These are phyloP conservation scores for Atkinsonella texensis DNA, from an alignment of 2,329 filamentous ascomycete genomes.

Conservation along the genomic window DNA sequence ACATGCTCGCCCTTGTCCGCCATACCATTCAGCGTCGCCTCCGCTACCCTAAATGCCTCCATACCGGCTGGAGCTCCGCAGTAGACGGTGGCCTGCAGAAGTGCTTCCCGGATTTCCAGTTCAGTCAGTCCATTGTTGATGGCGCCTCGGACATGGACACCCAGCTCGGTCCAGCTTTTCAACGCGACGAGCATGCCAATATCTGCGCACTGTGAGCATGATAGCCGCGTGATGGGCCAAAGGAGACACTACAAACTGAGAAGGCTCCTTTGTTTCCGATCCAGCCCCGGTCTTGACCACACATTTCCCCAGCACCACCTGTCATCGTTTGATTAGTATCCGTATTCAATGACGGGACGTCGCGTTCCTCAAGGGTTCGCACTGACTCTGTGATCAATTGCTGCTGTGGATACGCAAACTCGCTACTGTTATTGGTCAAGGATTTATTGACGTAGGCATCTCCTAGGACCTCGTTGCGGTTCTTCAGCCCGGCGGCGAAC, in stretches of 20 bases:
- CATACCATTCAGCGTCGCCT: conserved; percentile 15
- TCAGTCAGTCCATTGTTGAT: conserved; percentile 49
- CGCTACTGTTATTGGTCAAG: conserved; percentile 29
- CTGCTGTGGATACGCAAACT: conserved; percentile 22
- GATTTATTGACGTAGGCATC: conserved; percentile 44
- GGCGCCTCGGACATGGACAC: conserved; percentile 47
- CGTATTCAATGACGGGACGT: background rate
- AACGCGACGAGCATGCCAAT: conserved; percentile 50
- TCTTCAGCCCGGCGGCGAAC: conserved; percentile 46
- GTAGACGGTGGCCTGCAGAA: conserved; percentile 31
- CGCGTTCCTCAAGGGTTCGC: background rate
- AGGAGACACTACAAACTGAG: conserved; percentile 21
- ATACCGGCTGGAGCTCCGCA: conserved; percentile 28
- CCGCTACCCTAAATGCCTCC: conserved; percentile 20
- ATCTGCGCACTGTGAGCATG: background rate
- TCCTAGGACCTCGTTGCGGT: conserved; percentile 45
- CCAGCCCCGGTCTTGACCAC: conserved; percentile 50
- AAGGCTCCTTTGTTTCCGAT: conserved; percentile 40
- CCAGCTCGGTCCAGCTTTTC: conserved; percentile 46
- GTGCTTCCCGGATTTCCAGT: conserved; percentile 40
- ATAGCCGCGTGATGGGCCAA: background rate
- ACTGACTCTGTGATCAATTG: conserved; percentile 43
- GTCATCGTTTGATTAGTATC: too few species aligned
- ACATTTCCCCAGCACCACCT: conserved; percentile 43
- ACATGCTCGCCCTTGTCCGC: conserved; percentile 12